Evolutionary conservation across 805 yeast genomes (phyloP).

Genomic region (Zygotorulaspora danielsina): DNA sequence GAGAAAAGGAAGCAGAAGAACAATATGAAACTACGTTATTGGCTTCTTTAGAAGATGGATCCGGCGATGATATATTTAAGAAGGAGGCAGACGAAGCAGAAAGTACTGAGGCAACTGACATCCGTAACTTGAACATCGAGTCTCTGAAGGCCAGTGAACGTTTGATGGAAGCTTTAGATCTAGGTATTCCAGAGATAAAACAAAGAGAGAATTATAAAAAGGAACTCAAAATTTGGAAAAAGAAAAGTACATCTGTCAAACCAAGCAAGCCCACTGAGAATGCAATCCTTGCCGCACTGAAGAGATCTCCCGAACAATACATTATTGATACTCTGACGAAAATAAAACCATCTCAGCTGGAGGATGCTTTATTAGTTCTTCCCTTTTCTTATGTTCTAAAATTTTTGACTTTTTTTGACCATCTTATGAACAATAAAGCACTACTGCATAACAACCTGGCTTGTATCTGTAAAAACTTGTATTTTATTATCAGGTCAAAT

Average conservation of each 20-base stretch:
- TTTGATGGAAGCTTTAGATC: constrained; percentile 84
- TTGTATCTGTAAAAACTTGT: constrained; percentile 67
- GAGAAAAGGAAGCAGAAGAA: constrained; percentile 93
- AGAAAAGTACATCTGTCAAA: constrained; percentile 41
- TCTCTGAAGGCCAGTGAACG: constrained; percentile 93
- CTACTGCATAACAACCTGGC: constrained; percentile 52
- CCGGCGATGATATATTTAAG: constrained; percentile 40
- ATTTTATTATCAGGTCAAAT: constrained; percentile 68
- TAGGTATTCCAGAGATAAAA: constrained; percentile 69
- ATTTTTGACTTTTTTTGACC: constrained; percentile 66
- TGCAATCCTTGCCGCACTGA: constrained; percentile 69
- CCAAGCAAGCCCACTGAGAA: constrained; percentile 62
- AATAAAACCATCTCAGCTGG: constrained; percentile 79
- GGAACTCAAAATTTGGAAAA: constrained; percentile 40
- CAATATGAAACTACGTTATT: constrained; percentile 77
- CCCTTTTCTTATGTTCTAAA: constrained; percentile 81
- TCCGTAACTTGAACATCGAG: constrained; percentile 79
- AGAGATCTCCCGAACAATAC: constrained; percentile 68
- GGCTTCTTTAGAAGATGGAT: constrained; percentile 60
- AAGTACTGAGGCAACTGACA: constrained; percentile 58
- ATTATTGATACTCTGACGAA: constrained; percentile 66
- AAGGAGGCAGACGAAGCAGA: constrained; percentile 40
- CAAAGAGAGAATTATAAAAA: constrained; percentile 47
- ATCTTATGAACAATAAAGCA: constrained; percentile 57
- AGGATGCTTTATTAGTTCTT: constrained; percentile 85